Evolutionary conservation across 345 rosid species (phyloP).

Genomic region (Sonneratia alba): DNA sequence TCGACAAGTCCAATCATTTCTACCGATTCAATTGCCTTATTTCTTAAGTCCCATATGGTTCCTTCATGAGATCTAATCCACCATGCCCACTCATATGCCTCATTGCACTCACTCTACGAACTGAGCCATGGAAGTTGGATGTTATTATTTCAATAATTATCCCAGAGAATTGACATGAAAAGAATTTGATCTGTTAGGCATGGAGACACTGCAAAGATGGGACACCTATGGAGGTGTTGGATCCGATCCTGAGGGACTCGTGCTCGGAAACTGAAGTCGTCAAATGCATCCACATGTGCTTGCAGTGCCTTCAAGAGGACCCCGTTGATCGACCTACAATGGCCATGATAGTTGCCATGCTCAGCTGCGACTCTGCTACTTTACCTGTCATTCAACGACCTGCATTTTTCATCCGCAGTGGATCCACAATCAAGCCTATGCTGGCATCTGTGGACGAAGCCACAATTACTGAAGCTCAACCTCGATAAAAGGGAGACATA

Average conservation of each 20-base stretch:
- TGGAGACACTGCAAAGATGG: constrained; percentile 7
- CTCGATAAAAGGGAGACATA: too few species aligned
- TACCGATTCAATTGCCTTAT: too few species aligned
- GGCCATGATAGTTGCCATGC: constrained; percentile 17
- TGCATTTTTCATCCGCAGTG: constrained; percentile 9
- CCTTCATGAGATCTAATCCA: too few species aligned
- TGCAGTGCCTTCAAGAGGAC: constrained; percentile 29
- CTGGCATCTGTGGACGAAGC: too few species aligned
- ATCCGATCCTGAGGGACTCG: constrained; percentile 11
- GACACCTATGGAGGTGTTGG: constrained; percentile 9
- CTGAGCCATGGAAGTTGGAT: too few species aligned
- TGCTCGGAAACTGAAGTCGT: constrained; percentile 15
- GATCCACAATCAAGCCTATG: constrained; percentile 6
- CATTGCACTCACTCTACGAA: too few species aligned
- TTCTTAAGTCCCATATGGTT: too few species aligned
- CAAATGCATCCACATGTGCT: constrained; percentile 23
- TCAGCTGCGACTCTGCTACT: constrained; percentile 12
- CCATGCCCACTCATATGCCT: too few species aligned
- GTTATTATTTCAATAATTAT: too few species aligned
- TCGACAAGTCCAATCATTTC: too few species aligned
- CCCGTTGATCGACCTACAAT: constrained; percentile 21
- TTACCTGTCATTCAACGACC: constrained; percentile 17
- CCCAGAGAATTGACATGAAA: too few species aligned
- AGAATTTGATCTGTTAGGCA: not conserved
- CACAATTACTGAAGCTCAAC: too few species aligned